These are phyloP conservation scores for Eragrostis tef DNA, from an alignment of 202 grass and related monocot species.

Conservation along the genomic window DNA sequence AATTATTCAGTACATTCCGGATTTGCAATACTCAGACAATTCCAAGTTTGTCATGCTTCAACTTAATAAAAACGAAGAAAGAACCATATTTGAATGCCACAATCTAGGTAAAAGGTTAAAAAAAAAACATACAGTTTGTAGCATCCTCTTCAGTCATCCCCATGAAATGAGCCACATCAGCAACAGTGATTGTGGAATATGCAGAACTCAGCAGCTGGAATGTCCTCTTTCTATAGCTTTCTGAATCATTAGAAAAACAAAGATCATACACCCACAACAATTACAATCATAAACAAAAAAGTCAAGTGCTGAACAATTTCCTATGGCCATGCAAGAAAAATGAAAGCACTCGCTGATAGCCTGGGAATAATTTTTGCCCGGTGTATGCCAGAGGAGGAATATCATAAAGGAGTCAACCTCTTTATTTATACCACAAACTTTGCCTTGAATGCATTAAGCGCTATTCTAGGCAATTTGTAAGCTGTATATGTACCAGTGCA, in stretches of 20 bases:
- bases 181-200: slow-evolving; percentile 78
- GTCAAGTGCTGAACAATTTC: slow-evolving; percentile 6
- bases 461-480: not conserved
- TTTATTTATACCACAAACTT: not conserved
- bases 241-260: slow-evolving; percentile 51
- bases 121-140: slow-evolving; percentile 71
- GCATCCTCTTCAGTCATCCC: slow-evolving; percentile 85
- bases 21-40: not conserved
- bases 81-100: not conserved
- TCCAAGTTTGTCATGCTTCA: not conserved
- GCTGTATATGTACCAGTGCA: not conserved
- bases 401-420: slow-evolving; percentile 1
- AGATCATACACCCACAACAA: not conserved
- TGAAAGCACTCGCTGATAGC: not conserved
- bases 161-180: slow-evolving; percentile 80
- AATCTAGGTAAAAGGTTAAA: not conserved
- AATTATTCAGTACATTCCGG: not conserved
- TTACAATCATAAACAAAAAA: not conserved
- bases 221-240: slow-evolving; percentile 93
- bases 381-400: not conserved
- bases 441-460: not conserved
- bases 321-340: slow-evolving; percentile 13
- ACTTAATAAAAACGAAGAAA: not conserved
- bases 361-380: not conserved
- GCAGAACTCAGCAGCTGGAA: slow-evolving; percentile 84